Percentiles rank a stretch among this genome's conserved stretches.
Evolutionary conservation across 2,329 filamentous ascomycete genomes (phyloP).

Genomic region (Aspergillus sp.): DNA sequence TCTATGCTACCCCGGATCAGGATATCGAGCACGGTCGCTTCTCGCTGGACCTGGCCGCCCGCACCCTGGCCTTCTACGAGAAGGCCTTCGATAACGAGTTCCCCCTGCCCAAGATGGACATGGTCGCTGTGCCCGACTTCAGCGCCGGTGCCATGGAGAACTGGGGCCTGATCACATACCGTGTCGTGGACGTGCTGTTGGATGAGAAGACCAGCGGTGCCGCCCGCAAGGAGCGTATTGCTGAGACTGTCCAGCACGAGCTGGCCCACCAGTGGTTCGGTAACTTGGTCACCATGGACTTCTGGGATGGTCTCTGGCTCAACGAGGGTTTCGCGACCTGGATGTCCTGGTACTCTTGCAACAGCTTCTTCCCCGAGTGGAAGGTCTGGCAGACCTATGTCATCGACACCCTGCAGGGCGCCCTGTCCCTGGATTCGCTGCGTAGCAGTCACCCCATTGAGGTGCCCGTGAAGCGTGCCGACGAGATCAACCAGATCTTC

Average conservation of each 20-base stretch:
- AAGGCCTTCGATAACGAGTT: conserved; percentile 88
- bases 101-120: conserved; percentile 91
- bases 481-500: conserved; percentile 98
- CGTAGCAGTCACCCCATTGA: conserved; percentile 96
- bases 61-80: conserved; percentile 91
- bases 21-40: conserved; percentile 90
- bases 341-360: conserved; percentile 94
- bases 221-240: conserved; percentile 85
- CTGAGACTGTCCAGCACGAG: conserved; percentile 95
- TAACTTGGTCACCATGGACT: conserved; percentile 96
- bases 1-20: conserved; percentile 89
- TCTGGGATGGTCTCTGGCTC: conserved; percentile 96
- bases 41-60: conserved; percentile 84
- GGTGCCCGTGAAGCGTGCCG: conserved; percentile 90
- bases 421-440: conserved; percentile 82
- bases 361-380: conserved; percentile 96
- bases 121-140: conserved; percentile 95
- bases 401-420: conserved; percentile 85
- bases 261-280: conserved; percentile 98
- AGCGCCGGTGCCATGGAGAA: conserved; percentile 98
- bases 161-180: conserved; percentile 94
- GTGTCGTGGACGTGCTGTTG: conserved; percentile 84
- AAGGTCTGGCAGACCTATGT: conserved; percentile 97
- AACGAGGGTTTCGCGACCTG: conserved; percentile 91
- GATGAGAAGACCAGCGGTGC: conserved; percentile 91